These are phyloP conservation scores for Cadophora gregata DNA, from an alignment of 2,329 filamentous ascomycete species.

Conservation along the genomic window DNA sequence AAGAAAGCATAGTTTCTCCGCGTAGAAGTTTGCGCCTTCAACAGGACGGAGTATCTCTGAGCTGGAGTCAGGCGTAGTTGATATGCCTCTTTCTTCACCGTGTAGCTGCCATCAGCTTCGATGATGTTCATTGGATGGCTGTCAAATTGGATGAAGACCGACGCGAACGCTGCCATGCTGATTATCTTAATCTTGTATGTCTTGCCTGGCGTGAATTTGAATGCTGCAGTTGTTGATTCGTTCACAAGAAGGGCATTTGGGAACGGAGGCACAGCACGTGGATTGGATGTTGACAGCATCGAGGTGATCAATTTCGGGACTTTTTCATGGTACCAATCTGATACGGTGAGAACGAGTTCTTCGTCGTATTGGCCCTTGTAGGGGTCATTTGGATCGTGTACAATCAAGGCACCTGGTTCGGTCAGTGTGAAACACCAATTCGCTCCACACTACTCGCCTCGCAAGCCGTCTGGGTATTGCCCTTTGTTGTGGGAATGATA, in stretches of 20 bases:
- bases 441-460: slow-evolving; percentile 17
- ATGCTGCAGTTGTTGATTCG: slow-evolving; percentile 27
- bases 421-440: neutral
- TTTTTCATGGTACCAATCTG: slow-evolving; percentile 60
- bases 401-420: slow-evolving; percentile 55
- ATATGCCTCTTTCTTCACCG: slow-evolving; percentile 45
- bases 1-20: slow-evolving; percentile 37
- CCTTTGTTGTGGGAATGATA: slow-evolving; percentile 65
- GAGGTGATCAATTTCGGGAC: slow-evolving; percentile 28
- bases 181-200: slow-evolving; percentile 36
- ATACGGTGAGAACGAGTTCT: slow-evolving; percentile 61
- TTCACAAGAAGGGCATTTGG: slow-evolving; percentile 31
- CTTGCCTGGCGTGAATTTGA: slow-evolving; percentile 31
- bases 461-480: slow-evolving; percentile 27
- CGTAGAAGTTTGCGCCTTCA: slow-evolving; percentile 49
- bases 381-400: slow-evolving; percentile 62
- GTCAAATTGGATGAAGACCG: slow-evolving; percentile 28
- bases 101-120: slow-evolving; percentile 55
- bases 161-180: slow-evolving; percentile 32
- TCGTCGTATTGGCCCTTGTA: slow-evolving; percentile 59
- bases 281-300: slow-evolving; percentile 26
- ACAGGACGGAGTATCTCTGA: slow-evolving; percentile 53
- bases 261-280: slow-evolving; percentile 22
- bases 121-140: slow-evolving; percentile 49
- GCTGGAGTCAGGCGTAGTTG: slow-evolving; percentile 52